phyloP scores from a whole-genome alignment of 306 rosid genomes.

The Rubus idaeus region DNA sequence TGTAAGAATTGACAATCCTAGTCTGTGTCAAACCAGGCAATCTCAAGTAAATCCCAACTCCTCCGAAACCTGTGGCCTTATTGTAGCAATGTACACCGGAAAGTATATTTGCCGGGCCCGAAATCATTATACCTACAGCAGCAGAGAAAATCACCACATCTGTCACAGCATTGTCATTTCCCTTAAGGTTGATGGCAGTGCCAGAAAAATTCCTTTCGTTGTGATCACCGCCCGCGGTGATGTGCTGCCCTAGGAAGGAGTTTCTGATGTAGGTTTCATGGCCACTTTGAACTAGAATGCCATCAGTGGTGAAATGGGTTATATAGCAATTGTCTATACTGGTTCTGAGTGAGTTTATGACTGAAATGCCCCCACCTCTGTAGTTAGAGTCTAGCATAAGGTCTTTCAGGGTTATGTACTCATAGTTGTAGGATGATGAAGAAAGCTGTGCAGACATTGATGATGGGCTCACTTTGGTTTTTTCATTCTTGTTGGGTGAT shows the following conservation, averaged over 20 bases:
- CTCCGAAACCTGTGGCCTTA: slow-evolving; percentile 90
- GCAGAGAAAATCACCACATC: slow-evolving; percentile 92
- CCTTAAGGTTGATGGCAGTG: slow-evolving; percentile 59
- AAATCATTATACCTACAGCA: slow-evolving; percentile 52
- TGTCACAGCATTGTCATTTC: slow-evolving; percentile 80
- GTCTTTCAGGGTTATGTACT: slow-evolving; percentile 67
- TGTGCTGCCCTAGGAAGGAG: slow-evolving; percentile 87
- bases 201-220: slow-evolving; percentile 71
- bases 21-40: slow-evolving; percentile 76
- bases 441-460: slow-evolving; percentile 27
- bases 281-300: slow-evolving; percentile 67
- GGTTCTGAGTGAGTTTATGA: slow-evolving; percentile 72
- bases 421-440: slow-evolving; percentile 68
- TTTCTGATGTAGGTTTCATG: slow-evolving; percentile 85
- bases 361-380: slow-evolving; percentile 81
- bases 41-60: slow-evolving; percentile 70
- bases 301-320: slow-evolving; percentile 74
- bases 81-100: slow-evolving; percentile 91
- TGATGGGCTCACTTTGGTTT: slow-evolving; percentile 13
- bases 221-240: slow-evolving; percentile 71
- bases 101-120: slow-evolving; percentile 70
- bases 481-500: slow-evolving; percentile 22
- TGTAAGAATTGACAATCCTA: slow-evolving; percentile 74
- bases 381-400: slow-evolving; percentile 73
- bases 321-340: slow-evolving; percentile 87